Percentiles rank a stretch among this genome's conserved stretches.
phyloP scores from a whole-genome alignment of 805 yeast species.

The Candida hungchunana region DNA sequence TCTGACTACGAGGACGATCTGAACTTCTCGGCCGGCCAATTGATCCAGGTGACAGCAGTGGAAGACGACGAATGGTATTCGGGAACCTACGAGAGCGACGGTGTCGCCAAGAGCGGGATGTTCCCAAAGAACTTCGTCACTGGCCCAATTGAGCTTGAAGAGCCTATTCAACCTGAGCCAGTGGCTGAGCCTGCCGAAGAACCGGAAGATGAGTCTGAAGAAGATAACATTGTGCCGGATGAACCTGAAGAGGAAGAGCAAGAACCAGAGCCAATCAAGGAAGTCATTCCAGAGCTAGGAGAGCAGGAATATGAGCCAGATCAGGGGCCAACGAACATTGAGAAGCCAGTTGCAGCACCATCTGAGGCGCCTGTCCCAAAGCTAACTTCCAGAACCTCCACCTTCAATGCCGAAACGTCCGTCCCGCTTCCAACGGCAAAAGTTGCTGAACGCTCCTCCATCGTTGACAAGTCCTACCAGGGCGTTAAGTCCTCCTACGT shows the following conservation, averaged over 20 bases:
- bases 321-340: no score
- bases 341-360: conserved; percentile 12
- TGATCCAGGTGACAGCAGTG: conserved; percentile 67
- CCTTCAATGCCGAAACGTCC: conserved; percentile 7
- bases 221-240: no score
- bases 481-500: conserved; percentile 27
- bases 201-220: no score
- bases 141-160: conserved; percentile 11
- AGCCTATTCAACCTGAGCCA: not conserved
- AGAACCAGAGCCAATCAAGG: conserved; percentile 2
- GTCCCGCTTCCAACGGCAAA: conserved; percentile 17
- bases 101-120: conserved; percentile 57
- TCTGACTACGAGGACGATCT: conserved; percentile 83
- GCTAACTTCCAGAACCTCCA: conserved; percentile 5
- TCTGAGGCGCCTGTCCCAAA: conserved; percentile 9
- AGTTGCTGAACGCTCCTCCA: conserved; percentile 10
- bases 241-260: conserved; percentile 1
- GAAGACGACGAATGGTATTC: conserved; percentile 93
- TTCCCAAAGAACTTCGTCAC: conserved; percentile 84
- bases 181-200: conserved; percentile 5
- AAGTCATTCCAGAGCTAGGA: conserved; percentile 8
- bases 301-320: no score
- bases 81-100: conserved; percentile 54
- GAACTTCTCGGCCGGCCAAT: conserved; percentile 60
- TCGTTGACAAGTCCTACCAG: conserved; percentile 18